These are phyloP conservation scores for Flaveria floridana DNA, from an alignment of 140 eudicot species.

Conservation along the genomic window DNA sequence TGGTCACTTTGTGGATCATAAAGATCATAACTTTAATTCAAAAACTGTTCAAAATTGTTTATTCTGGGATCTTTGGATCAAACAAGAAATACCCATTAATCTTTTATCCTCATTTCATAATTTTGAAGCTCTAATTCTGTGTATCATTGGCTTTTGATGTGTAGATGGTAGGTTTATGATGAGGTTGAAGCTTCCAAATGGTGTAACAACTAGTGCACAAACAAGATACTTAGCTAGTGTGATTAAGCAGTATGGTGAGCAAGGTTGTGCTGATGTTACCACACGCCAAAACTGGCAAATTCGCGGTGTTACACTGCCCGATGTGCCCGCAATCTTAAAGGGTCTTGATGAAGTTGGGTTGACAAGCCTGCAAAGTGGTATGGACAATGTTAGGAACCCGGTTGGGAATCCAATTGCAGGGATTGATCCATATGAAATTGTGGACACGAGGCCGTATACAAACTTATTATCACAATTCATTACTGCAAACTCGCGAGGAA, in stretches of 20 bases:
- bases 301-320: slow-evolving; percentile 84
- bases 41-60: background rate
- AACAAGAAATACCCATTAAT: background rate
- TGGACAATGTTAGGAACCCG: slow-evolving; percentile 96
- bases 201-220: slow-evolving; percentile 90
- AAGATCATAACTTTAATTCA: slow-evolving; percentile 8
- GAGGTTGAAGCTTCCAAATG: slow-evolving; percentile 95
- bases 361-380: slow-evolving; percentile 92
- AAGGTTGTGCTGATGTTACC: slow-evolving; percentile 89
- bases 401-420: slow-evolving; percentile 98
- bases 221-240: slow-evolving; percentile 90
- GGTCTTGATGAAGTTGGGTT: slow-evolving; percentile 85
- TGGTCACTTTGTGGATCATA: background rate
- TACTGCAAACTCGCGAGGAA: slow-evolving; percentile 83
- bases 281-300: slow-evolving; percentile 99
- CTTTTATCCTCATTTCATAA: slow-evolving; percentile 4
- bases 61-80: slow-evolving; percentile 8
- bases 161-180: slow-evolving; percentile 96
- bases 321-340: slow-evolving; percentile 76
- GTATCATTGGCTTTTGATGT: slow-evolving; percentile 29
- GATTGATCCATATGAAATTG: slow-evolving; percentile 81
- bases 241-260: slow-evolving; percentile 75
- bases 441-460: slow-evolving; percentile 79
- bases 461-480: slow-evolving; percentile 75
- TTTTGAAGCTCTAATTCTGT: slow-evolving; percentile 20